Evolutionary conservation across 768 basidiomycete genomes (phyloP).

Genomic region (Tulasnella sp.): DNA sequence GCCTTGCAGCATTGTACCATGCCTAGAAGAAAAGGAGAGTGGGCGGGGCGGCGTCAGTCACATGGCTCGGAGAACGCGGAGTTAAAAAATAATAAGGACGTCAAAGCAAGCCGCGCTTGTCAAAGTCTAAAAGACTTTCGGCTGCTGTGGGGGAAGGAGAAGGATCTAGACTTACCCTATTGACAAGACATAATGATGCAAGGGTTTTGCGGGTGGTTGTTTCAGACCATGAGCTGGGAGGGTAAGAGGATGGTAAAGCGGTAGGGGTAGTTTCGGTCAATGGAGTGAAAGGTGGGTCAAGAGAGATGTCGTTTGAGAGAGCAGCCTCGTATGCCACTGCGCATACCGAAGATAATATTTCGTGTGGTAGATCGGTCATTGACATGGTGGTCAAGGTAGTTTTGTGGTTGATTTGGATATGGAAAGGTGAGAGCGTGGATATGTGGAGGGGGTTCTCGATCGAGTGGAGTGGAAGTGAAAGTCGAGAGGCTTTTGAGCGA

Average conservation of each 20-base stretch:
- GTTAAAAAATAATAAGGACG: neutral
- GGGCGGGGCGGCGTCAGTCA: neutral
- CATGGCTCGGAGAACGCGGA: neutral
- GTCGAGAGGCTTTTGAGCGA: neutral
- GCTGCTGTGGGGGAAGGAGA: neutral
- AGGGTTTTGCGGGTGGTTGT: slow-evolving; percentile 60
- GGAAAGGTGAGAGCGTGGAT: neutral
- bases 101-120: neutral
- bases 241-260: slow-evolving; percentile 67
- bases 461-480: neutral
- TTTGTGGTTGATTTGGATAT: neutral
- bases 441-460: neutral
- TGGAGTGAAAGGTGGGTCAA: slow-evolving; percentile 62
- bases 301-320: slow-evolving; percentile 52
- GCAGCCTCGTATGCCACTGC: slow-evolving; percentile 64
- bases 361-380: slow-evolving; percentile 33
- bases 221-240: slow-evolving; percentile 67
- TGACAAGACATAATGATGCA: slow-evolving; percentile 68
- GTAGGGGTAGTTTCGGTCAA: slow-evolving; percentile 47
- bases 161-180: slow-evolving; percentile 37
- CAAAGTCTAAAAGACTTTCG: neutral
- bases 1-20: slow-evolving; percentile 80
- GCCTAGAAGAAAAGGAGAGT: slow-evolving; percentile 34
- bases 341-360: slow-evolving; percentile 69
- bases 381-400: neutral